Evolutionary conservation across 805 yeast genomes (phyloP).

Genomic region (Barnettozyma californica): DNA sequence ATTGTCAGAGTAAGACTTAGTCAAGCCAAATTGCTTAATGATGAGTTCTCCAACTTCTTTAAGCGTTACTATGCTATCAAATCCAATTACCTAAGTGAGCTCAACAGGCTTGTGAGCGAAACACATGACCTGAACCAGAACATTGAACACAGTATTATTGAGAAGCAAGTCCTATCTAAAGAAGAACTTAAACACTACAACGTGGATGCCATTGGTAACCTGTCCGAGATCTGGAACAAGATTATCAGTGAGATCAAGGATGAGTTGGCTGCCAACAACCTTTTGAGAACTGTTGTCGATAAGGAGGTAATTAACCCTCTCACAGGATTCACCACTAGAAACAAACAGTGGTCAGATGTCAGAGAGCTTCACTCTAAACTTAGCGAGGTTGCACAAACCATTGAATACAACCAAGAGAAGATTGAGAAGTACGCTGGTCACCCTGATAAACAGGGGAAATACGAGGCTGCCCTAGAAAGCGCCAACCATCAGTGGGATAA

Average conservation of each 20-base stretch:
- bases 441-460: conserved; percentile 25
- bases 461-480: conserved; percentile 34
- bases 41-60: conserved; percentile 57
- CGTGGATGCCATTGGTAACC: conserved; percentile 43
- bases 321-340: conserved; percentile 46
- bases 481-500: conserved; percentile 65
- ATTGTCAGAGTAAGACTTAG: conserved; percentile 51
- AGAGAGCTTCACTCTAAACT: conserved; percentile 39
- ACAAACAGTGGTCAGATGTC: conserved; percentile 51
- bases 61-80: conserved; percentile 33
- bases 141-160: conserved; percentile 28
- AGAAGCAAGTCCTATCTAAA: conserved; percentile 36
- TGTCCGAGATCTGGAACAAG: conserved; percentile 39
- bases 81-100: conserved; percentile 18
- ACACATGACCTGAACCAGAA: conserved; percentile 29
- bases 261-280: conserved; percentile 47
- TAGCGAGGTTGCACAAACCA: conserved; percentile 37
- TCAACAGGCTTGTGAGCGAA: conserved; percentile 17
- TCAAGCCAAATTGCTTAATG: conserved; percentile 50
- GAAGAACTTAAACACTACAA: conserved; percentile 45
- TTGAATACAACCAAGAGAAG: conserved; percentile 37
- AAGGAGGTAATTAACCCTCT: conserved; percentile 53
- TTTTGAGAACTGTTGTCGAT: conserved; percentile 41
- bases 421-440: conserved; percentile 31
- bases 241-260: conserved; percentile 35